phyloP scores from a whole-genome alignment of 148 eudicot species.

The Rhododendron kiyosumense region DNA sequence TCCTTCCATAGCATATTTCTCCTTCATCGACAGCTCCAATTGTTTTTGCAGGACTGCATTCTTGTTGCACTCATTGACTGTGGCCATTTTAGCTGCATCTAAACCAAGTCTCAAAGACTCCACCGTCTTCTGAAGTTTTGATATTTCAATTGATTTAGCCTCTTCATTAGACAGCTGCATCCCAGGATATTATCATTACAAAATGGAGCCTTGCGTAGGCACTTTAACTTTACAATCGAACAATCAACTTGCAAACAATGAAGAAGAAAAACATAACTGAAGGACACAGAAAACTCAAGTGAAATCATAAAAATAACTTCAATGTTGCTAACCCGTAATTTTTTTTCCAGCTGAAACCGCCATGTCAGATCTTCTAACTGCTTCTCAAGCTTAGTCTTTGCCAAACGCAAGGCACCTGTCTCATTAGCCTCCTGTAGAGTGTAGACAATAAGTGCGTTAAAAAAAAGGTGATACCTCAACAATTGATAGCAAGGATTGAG shows the following conservation, averaged over 20 bases:
- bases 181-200: neutral
- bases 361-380: conserved; percentile 89
- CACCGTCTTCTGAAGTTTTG: conserved; percentile 62
- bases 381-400: conserved; percentile 90
- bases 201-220: neutral
- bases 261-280: neutral
- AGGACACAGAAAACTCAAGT: neutral
- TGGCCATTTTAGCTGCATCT: conserved; percentile 77
- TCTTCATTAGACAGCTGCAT: conserved; percentile 87
- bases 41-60: conserved; percentile 59
- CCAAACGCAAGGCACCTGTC: conserved; percentile 93
- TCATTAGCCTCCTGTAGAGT: conserved; percentile 94
- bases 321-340: conserved; percentile 57
- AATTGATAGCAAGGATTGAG: neutral
- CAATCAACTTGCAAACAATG: neutral
- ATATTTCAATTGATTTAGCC: conserved; percentile 58
- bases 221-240: neutral
- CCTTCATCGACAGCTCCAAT: conserved; percentile 54
- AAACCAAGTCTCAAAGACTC: conserved; percentile 61
- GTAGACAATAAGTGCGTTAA: conserved; percentile 10
- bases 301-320: neutral
- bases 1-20: conserved; percentile 64
- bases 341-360: conserved; percentile 86
- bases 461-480: neutral
- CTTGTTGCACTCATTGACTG: conserved; percentile 55